Percentiles rank a stretch among this genome's conserved stretches.
Conservation (phyloP, 2,329 filamentous ascomycete species). For the Neodidymelliopsis sp. region DNA sequence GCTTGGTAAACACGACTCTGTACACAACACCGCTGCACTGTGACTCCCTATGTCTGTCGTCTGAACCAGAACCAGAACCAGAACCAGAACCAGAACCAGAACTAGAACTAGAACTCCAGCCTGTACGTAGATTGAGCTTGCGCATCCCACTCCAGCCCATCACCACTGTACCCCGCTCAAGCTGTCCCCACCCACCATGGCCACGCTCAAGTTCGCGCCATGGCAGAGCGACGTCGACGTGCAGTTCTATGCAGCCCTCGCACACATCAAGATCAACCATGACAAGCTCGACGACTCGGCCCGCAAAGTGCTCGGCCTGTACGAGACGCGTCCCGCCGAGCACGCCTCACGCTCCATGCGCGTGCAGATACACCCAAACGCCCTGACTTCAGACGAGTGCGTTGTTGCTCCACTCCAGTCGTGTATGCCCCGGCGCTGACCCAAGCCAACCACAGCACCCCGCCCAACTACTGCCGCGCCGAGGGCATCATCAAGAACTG, state of each 20-base stretch:
- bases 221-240: slow-evolving; percentile 95
- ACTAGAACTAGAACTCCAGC: too few species aligned
- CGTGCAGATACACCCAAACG: slow-evolving; percentile 89
- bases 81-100: too few species aligned
- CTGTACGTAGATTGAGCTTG: too few species aligned
- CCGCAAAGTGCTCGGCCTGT: slow-evolving; percentile 83
- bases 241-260: slow-evolving; percentile 93
- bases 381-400: slow-evolving; percentile 83
- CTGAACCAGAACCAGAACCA: too few species aligned
- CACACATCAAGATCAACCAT: slow-evolving; percentile 92
- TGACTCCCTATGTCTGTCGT: slow-evolving; percentile 30
- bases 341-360: slow-evolving; percentile 78
- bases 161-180: slow-evolving; percentile 8
- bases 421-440: slow-evolving; percentile 20
- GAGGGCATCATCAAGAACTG: slow-evolving; percentile 96
- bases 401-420: slow-evolving; percentile 55
- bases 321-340: slow-evolving; percentile 79
- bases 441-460: slow-evolving; percentile 27
- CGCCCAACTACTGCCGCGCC: slow-evolving; percentile 70
- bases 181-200: slow-evolving; percentile 36
- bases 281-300: slow-evolving; percentile 96
- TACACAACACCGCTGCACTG: slow-evolving; percentile 6
- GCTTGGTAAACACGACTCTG: slow-evolving; percentile 18
- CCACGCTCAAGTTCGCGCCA: slow-evolving; percentile 76
- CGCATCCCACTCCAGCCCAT: slow-evolving; percentile 1